A percentile compares a stretch with the other conserved stretches of the same genome.
These are phyloP conservation scores for Geoglossum cookeanum DNA, from an alignment of 2,329 filamentous ascomycete genomes.

Conservation along the genomic window DNA sequence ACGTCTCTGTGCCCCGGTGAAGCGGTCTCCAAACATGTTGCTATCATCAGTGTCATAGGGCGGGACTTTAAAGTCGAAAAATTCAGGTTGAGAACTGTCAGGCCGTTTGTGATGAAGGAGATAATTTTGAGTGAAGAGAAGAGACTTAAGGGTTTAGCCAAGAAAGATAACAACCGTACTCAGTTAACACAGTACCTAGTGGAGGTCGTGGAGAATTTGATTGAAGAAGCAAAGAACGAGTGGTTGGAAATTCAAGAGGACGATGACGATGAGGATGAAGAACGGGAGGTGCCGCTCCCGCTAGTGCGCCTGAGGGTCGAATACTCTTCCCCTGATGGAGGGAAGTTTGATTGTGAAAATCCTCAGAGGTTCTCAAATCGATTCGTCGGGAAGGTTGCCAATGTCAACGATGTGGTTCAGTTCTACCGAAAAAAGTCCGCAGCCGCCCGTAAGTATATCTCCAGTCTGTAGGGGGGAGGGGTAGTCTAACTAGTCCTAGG, in stretches of 20 bases:
- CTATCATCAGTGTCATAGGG: slow-evolving; percentile 67
- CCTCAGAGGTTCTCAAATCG: slow-evolving; percentile 90
- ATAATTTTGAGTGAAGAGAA: slow-evolving; percentile 58
- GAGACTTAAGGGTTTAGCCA: slow-evolving; percentile 57
- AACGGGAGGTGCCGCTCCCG: slow-evolving; percentile 50
- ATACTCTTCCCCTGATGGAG: slow-evolving; percentile 66
- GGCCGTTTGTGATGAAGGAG: slow-evolving; percentile 77
- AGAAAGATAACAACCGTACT: slow-evolving; percentile 63
- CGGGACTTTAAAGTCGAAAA: slow-evolving; percentile 64
- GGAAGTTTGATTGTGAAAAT: slow-evolving; percentile 79
- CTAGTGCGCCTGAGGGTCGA: slow-evolving; percentile 83
- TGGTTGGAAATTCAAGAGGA: slow-evolving; percentile 65
- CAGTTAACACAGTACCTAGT: slow-evolving; percentile 63
- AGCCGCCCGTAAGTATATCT: slow-evolving; percentile 16
- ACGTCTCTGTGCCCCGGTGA: slow-evolving; percentile 84
- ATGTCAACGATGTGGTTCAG: slow-evolving; percentile 81
- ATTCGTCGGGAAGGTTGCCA: slow-evolving; percentile 79
- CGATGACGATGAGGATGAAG: slow-evolving; percentile 31
- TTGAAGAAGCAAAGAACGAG: slow-evolving; percentile 60
- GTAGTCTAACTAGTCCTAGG: slow-evolving; percentile 13
- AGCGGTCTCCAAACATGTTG: slow-evolving; percentile 76
- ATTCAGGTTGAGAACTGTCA: slow-evolving; percentile 68
- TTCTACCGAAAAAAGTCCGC: slow-evolving; percentile 78
- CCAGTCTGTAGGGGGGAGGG: slow-evolving; percentile 12
- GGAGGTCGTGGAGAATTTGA: slow-evolving; percentile 65